Base-by-base conservation (phyloP, 2,329 filamentous ascomycete genomes). In the Cytospora mali region DNA sequence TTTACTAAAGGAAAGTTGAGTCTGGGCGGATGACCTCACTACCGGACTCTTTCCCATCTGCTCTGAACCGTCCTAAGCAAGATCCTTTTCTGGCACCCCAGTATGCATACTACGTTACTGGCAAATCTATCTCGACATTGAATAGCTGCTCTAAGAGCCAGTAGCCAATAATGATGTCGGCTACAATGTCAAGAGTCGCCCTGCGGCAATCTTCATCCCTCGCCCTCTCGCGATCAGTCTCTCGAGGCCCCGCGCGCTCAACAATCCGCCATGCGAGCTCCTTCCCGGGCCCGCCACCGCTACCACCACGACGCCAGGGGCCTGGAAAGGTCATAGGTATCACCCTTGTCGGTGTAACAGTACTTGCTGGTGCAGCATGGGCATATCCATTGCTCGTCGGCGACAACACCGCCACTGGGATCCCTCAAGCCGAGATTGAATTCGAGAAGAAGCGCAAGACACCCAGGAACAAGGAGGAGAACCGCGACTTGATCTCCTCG, bases 401-500 rank as follows among this genome's bases (percentile, higher is more conserved):
- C 29, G 29, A 66, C 52, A 67, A 66, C 14, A 25, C 52, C 11
- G 55, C 23, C 31, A 60, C 66, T 14, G 61, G 64, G n/a, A 67
- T 69, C 11, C 68, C 71, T 29, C 75, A 80, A 69, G 83, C 84
- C 0, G 81, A 88, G 58, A 71, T 92, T 48, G 79, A 85, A 62
- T 90, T 92, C 66, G 91, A 96, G 75, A 83, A 88, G 72, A 76
- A 85, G 27, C 81, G 87, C 61, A 80, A 78, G 66, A 80, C 82
- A 65, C 79, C 81, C 27, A 74, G 77, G 1, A 88, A 86, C 7
- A 86, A 86, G 67, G 91, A 93, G 74, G 88, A 92, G 67, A 88
- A 88, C 66, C 79, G 90, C 62, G 90, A 93, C 61, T 76, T 90
- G 62, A 86, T 96, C 69, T 94, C 90, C 72, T 91, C 90, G 13